Conservation (phyloP, 768 basidiomycete genomes). For the Rubroboletus pulcherrimus region DNA sequence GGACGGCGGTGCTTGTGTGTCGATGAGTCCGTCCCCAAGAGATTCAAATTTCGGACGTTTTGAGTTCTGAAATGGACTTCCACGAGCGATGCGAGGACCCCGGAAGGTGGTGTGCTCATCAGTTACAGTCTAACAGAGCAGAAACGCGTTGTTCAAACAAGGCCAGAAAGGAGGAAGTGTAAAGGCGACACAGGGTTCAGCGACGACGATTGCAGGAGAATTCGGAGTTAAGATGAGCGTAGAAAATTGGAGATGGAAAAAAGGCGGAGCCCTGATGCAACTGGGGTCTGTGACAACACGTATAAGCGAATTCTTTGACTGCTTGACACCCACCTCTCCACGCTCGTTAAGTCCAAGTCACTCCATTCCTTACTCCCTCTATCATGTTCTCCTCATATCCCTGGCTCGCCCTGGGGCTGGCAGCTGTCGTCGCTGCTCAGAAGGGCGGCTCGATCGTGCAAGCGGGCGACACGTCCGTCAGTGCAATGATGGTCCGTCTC, state of each 20-base stretch:
- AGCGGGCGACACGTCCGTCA: slow-evolving; percentile 39
- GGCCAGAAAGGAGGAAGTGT: no score
- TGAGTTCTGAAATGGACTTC: no score
- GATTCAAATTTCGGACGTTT: not conserved
- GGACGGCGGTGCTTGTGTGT: not conserved
- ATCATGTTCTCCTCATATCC: slow-evolving; percentile 33
- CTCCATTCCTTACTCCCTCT: slow-evolving; percentile 8
- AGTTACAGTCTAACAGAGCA: not conserved
- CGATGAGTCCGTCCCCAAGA: not conserved
- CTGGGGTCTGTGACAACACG: slow-evolving; percentile 2
- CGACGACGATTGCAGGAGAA: not conserved
- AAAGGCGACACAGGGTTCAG: not conserved
- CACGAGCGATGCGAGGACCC: not conserved
- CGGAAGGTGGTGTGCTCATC: not conserved
- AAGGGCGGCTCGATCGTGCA: slow-evolving; percentile 21
- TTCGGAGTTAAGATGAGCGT: not conserved
- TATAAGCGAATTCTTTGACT: not conserved
- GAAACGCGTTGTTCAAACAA: not conserved
- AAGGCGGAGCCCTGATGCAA: not conserved
- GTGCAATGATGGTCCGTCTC: slow-evolving; percentile 50
- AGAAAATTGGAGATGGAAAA: not conserved
- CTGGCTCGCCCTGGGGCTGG: slow-evolving; percentile 45
- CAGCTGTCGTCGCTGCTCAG: slow-evolving; percentile 29
- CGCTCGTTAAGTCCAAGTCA: slow-evolving; percentile 8
- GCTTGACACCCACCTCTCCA: not conserved